phyloP scores from a whole-genome alignment of 202 grass and related monocot species.

The Carex sylvatica region DNA sequence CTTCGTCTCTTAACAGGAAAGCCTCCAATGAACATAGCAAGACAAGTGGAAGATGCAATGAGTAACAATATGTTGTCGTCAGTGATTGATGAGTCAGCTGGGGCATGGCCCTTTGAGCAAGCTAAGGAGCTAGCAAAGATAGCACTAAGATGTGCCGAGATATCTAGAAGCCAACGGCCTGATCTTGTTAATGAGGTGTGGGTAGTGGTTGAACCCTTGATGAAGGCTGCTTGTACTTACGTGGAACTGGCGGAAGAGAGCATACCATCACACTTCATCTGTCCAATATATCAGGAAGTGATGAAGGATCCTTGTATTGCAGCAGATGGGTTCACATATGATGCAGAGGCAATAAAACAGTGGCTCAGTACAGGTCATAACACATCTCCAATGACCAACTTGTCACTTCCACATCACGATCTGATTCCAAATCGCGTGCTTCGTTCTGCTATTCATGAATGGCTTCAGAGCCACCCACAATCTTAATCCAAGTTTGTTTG shows the following conservation, averaged over 20 bases:
- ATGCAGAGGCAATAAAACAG: too few species aligned
- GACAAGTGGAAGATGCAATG: constrained; percentile 56
- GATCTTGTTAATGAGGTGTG: constrained; percentile 58
- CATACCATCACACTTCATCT: constrained; percentile 52
- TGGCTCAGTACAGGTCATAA: too few species aligned
- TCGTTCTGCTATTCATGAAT: too few species aligned
- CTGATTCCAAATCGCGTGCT: too few species aligned
- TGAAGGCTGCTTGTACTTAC: constrained; percentile 40
- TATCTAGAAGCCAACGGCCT: constrained; percentile 49
- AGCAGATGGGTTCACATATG: too few species aligned
- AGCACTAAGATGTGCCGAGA: constrained; percentile 52
- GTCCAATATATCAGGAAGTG: constrained; percentile 35
- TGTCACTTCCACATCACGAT: too few species aligned
- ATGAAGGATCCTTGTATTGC: too few species aligned
- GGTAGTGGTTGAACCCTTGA: constrained; percentile 54
- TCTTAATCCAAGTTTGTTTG: too few species aligned
- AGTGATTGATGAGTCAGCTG: constrained; percentile 53
- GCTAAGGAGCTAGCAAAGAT: constrained; percentile 63
- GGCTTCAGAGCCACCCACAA: too few species aligned
- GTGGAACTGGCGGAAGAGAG: constrained; percentile 22
- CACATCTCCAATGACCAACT: too few species aligned
- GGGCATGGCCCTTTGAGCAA: constrained; percentile 70
- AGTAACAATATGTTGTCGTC: constrained; percentile 29
- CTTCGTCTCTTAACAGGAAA: constrained; percentile 63
- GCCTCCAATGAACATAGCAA: constrained; percentile 49